Base-by-base conservation (phyloP, 495 filamentous ascomycete genomes). In the Hypoxylon trugodes region DNA sequence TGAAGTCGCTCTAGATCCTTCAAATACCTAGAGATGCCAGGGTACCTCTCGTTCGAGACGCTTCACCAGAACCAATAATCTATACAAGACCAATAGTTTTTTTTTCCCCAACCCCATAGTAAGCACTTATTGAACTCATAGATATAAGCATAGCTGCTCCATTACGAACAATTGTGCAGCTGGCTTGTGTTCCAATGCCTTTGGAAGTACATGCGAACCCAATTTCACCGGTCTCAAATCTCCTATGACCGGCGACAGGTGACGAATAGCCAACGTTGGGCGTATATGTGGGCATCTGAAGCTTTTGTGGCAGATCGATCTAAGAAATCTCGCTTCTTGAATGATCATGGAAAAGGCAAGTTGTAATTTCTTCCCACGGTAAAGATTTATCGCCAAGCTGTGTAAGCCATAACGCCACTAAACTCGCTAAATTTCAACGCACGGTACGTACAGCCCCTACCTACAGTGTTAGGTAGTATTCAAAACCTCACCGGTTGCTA, bases 401-500 rank as follows among this genome's bases (percentile, higher is more conserved):
- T n/a, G 22, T 21, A 19, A 42, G 7, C 13, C 10, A 15, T 4
- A 19, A 43, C 36, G 36, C 35, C 50, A 55, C 50, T 15, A 36
- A 19, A 22, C 28, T 42, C 3, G 13, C 16, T 26, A 16, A 21
- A n/a, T 43, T 36, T 16, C 13, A 26, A 6, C n/a, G 6, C 6
- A n/a, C n/a, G n/a, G 9, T 13, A 15, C 21, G 36, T 51, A 62
- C 16, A 43, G 43, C 50, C 59, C 48, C 42, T 8, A 6, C 33
- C 28, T 10, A 4, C 32, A 30, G 24, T 3, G 33, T 7, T 25
- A 35, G 33, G 32, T 13, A 16, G 21, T 26, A 45, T 13, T 21
- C 26, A 0, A 50, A 18, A 65, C n/a, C n/a, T 13, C 32, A 21
- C 54, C 54, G 59, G 59, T 65, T n/a, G 48, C 59, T n/a, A n/a